phyloP scores from a whole-genome alignment of 768 basidiomycete species.

The Suillus alpinus region DNA sequence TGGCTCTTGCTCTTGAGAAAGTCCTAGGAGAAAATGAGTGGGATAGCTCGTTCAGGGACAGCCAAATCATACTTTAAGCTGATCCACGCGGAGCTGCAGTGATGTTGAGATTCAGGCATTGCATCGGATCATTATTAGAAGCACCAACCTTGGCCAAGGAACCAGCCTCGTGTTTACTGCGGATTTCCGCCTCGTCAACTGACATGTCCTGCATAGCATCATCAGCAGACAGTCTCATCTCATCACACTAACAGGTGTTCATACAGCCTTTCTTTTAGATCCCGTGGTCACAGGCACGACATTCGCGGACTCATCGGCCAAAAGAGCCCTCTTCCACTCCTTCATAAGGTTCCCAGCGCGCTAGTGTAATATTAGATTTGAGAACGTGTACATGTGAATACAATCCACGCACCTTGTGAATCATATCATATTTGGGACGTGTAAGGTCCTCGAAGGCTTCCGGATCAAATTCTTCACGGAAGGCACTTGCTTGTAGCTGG shows the following conservation, averaged over 20 bases:
- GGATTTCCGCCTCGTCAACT: constrained; percentile 72
- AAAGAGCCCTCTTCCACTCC: constrained; percentile 66
- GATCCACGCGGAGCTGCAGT: constrained; percentile 68
- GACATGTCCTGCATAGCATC: constrained; percentile 47
- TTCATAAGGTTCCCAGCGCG: constrained; percentile 67
- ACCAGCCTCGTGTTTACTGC: constrained; percentile 59
- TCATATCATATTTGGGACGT: constrained; percentile 68
- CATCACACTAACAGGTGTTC: constrained; percentile 26
- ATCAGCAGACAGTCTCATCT: constrained; percentile 1
- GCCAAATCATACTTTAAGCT: constrained; percentile 60
- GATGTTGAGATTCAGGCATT: not conserved
- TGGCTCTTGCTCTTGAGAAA: constrained; percentile 68
- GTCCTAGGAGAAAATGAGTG: constrained; percentile 42
- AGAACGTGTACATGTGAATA: not conserved
- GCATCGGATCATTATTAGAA: not conserved
- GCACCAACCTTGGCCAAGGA: constrained; percentile 62
- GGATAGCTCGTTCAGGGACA: constrained; percentile 5
- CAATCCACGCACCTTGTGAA: constrained; percentile 62
- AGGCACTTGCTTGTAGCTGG: constrained; percentile 88
- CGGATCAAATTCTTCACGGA: constrained; percentile 83
- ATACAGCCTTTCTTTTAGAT: constrained; percentile 71
- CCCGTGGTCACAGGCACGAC: constrained; percentile 45
- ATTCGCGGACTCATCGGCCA: constrained; percentile 62
- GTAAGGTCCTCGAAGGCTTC: constrained; percentile 82
- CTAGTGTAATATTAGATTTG: constrained; percentile 32